Conservation (phyloP, 2,329 filamentous ascomycete species). For the Leptographium wingfieldii region DNA sequence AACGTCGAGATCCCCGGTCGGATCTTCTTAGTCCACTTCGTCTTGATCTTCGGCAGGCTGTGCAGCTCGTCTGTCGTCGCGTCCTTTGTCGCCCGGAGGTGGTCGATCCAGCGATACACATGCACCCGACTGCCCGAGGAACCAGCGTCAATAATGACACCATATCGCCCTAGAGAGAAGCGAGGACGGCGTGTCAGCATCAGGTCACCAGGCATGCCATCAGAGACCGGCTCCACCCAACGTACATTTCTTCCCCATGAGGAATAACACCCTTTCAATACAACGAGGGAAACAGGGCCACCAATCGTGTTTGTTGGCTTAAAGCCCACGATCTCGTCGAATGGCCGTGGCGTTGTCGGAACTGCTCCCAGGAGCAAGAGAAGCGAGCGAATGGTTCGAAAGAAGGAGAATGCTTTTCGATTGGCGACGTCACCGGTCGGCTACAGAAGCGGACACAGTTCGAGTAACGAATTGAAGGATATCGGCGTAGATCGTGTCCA, state of each 20-base stretch:
- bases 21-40: slow-evolving; percentile 88
- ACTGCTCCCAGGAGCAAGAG: not conserved
- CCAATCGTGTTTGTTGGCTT: not conserved
- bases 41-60: slow-evolving; percentile 66
- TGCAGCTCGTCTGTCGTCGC: slow-evolving; percentile 48
- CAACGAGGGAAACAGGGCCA: not conserved
- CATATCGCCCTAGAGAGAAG: slow-evolving; percentile 52
- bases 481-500: no score
- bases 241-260: slow-evolving; percentile 11
- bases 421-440: not conserved
- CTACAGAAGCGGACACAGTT: not conserved
- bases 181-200: not conserved
- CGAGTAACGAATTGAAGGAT: no score
- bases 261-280: not conserved
- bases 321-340: not conserved
- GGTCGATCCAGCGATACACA: slow-evolving; percentile 87
- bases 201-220: not conserved
- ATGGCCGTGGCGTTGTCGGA: not conserved
- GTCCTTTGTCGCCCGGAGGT: slow-evolving; percentile 49
- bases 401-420: not conserved
- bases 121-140: slow-evolving; percentile 94
- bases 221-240: not conserved
- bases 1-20: slow-evolving; percentile 88
- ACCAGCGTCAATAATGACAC: slow-evolving; percentile 92
- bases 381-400: not conserved